These are phyloP conservation scores for Lactifluus rugatus DNA, from an alignment of 768 basidiomycete genomes.

Conservation along the genomic window DNA sequence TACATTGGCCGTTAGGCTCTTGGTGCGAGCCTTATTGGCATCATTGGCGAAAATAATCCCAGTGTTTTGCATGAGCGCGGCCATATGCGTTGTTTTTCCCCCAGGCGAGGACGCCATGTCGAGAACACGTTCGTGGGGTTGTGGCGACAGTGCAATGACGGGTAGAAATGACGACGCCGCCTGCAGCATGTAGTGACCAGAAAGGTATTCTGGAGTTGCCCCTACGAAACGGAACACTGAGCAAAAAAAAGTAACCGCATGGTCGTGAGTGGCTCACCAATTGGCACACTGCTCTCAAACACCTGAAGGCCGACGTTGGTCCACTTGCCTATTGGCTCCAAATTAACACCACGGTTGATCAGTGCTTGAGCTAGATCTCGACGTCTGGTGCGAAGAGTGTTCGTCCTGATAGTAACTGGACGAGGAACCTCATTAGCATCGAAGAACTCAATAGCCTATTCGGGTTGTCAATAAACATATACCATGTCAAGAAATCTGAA, in stretches of 20 bases:
- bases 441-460: slow-evolving; percentile 92
- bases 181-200: slow-evolving; percentile 99
- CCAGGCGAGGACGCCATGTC: slow-evolving; percentile 99
- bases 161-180: slow-evolving; percentile 99
- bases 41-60: slow-evolving; percentile 98
- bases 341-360: slow-evolving; percentile 91
- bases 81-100: slow-evolving; percentile 96
- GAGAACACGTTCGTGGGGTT: slow-evolving; percentile 86
- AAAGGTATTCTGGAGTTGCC: slow-evolving; percentile 97
- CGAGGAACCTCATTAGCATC: slow-evolving; percentile 94
- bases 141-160: slow-evolving; percentile 88
- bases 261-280: slow-evolving; percentile 43
- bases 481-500: background rate
- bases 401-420: slow-evolving; percentile 96
- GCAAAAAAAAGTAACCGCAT: background rate
- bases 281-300: slow-evolving; percentile 91
- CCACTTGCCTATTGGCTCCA: slow-evolving; percentile 99
- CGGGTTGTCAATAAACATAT: background rate
- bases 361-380: slow-evolving; percentile 90
- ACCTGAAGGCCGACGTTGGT: slow-evolving; percentile 98
- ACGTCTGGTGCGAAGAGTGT: slow-evolving; percentile 87
- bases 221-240: slow-evolving; percentile 32
- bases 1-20: slow-evolving; percentile 92
- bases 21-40: slow-evolving; percentile 86
- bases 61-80: slow-evolving; percentile 93